Evolutionary conservation across 164 flowering plant genomes (phyloP).

Genomic region (Stephania japonica): DNA sequence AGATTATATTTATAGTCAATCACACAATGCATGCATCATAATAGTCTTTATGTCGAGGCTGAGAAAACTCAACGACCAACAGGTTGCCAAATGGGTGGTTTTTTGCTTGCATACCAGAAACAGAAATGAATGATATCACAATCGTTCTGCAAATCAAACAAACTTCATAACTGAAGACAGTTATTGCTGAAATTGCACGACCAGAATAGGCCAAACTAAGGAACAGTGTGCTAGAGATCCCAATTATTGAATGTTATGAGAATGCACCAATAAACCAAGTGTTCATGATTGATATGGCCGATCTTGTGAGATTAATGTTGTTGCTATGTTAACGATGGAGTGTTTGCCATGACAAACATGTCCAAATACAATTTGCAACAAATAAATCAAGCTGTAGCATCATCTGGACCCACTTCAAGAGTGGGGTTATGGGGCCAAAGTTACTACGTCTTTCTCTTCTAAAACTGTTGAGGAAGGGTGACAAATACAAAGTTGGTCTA

Average conservation of each 20-base stretch:
- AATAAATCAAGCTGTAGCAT: neutral
- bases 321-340: constrained; percentile 10
- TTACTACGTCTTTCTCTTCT: neutral
- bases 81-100: constrained; percentile 29
- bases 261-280: neutral
- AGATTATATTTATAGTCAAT: constrained; percentile 23
- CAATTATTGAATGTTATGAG: constrained; percentile 7
- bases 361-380: constrained; percentile 3
- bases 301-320: constrained; percentile 4
- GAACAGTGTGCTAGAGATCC: constrained; percentile 1
- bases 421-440: too few relatives aligned
- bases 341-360: constrained; percentile 14
- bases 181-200: constrained; percentile 4
- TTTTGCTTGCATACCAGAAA: constrained; percentile 16
- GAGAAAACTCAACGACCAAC: constrained; percentile 20
- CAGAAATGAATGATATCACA: constrained; percentile 21
- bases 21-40: neutral
- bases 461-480: neutral
- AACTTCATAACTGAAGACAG: neutral
- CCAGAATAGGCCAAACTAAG: constrained; percentile 17
- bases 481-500: neutral
- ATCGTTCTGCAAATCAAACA: neutral
- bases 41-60: constrained; percentile 46
- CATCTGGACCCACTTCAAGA: neutral
- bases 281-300: neutral